Conservation (phyloP, 805 yeast species). For the Blastobotrys attinorum region DNA sequence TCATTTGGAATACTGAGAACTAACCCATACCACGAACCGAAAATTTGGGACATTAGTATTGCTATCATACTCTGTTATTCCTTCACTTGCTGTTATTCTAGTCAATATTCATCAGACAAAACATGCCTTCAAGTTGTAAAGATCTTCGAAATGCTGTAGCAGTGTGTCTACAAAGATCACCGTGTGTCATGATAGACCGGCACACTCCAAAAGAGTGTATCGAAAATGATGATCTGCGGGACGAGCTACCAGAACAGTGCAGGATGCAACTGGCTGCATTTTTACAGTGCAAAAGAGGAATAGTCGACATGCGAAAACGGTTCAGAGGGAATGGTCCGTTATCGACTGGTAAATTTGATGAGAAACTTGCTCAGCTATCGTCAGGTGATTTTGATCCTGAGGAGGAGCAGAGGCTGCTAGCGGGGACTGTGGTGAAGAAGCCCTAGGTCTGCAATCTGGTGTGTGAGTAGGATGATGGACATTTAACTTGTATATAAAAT, state of each 20-base stretch:
- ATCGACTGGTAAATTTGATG: conserved; percentile 89
- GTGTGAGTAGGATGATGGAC: background rate
- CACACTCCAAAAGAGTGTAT: conserved; percentile 85
- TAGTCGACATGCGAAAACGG: conserved; percentile 84
- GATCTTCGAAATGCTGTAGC: conserved; percentile 96
- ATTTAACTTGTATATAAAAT: background rate
- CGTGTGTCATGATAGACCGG: conserved; percentile 87
- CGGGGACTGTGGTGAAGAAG: conserved; percentile 7
- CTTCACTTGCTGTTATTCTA: background rate
- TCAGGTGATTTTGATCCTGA: conserved; percentile 74
- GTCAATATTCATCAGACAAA: background rate
- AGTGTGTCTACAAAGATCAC: conserved; percentile 89
- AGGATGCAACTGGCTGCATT: conserved; percentile 76
- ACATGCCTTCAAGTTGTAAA: conserved; percentile 53
- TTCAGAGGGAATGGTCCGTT: conserved; percentile 90
- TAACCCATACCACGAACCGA: too few relatives aligned
- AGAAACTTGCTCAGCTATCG: conserved; percentile 70
- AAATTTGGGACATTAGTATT: background rate
- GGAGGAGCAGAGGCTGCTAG: conserved; percentile 71
- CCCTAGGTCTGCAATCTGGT: background rate
- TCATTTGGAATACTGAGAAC: too few relatives aligned
- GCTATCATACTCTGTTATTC: background rate
- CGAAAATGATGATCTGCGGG: conserved; percentile 66
- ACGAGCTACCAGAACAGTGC: conserved; percentile 81
- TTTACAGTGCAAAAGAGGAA: conserved; percentile 79